Evolutionary conservation across 345 rosid species (phyloP), one percentile per base, ranked within the genome.

Genomic region (Kernera saxatilis): DNA sequence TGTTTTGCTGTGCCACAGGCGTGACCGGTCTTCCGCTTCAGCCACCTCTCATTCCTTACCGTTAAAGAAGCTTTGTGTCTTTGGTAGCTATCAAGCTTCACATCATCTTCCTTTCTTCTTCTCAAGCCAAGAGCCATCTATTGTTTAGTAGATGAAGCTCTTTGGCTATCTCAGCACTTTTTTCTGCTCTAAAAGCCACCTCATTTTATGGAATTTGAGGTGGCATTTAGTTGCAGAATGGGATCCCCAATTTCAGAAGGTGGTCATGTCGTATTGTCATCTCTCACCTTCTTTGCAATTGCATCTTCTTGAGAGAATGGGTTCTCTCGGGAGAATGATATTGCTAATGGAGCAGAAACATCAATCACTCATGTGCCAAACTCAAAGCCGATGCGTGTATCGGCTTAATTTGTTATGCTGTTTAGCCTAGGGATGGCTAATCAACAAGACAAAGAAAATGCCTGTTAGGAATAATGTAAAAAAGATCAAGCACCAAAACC

Each of bases 21-120:
- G 62, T 67, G 46, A 67, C 67, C 0, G 73, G 78, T 11, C 46
- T 67, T 67, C 73, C 72, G 1, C 45, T 67, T 48, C 78, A 74
- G 13, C 73, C 78, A 67, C 62, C 69, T 59, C 78, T 68, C 40
- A 74, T 74, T 51, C 69, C 78, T 41, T 74, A 74, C 64, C 76
- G 57, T 64, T 72, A 45, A 72, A 53, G 57, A 53, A 63, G 55
- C 64, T 30, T 51, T 12, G 45, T 21, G 62, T 63, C 54, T 56
- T 56, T 50, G 48, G 50, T 56, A 74, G 35, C 60, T 56, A 36
- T 73, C 11, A 57, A 66, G 67, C 61, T 73, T 73, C 66, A 57
- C 59, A 22, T 41, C 52, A 9, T 49, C 57, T 3, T 35, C 50
- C 3, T 53, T 1, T 35, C 59, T 10, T 61, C 44, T 60, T 60